Evolutionary conservation across 768 basidiomycete species (phyloP).

Genomic region (Lactarius trivialis): DNA sequence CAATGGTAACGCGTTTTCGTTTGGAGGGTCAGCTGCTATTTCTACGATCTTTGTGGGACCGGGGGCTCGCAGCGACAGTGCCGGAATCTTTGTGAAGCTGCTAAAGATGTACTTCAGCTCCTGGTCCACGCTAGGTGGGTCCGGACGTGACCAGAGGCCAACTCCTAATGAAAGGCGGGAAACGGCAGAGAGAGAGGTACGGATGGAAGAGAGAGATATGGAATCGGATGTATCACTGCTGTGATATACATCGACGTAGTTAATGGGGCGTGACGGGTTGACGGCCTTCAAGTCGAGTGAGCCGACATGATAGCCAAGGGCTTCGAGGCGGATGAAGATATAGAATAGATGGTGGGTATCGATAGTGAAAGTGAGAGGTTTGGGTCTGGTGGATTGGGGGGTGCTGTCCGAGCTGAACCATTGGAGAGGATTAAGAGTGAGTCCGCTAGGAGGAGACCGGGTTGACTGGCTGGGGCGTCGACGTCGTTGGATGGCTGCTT

Average conservation of each 20-base stretch:
- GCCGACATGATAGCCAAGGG: conserved; percentile 67
- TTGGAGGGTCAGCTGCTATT: conserved; percentile 59
- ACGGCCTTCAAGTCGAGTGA: conserved; percentile 73
- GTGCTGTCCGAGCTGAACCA: conserved; percentile 46
- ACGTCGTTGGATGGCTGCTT: conserved; percentile 47
- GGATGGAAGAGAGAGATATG: conserved; percentile 65
- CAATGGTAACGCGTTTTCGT: conserved; percentile 71
- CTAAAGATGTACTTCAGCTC: conserved; percentile 87
- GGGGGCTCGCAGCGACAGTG: conserved; percentile 60
- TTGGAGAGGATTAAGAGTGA: conserved; percentile 53
- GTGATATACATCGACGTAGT: conserved; percentile 56
- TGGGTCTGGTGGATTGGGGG: conserved; percentile 31
- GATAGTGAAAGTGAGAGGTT: conserved; percentile 59
- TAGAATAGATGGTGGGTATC: conserved; percentile 86
- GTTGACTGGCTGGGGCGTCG: conserved; percentile 35
- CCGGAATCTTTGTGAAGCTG: conserved; percentile 85
- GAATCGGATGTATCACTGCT: conserved; percentile 62
- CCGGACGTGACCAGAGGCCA: conserved; percentile 63
- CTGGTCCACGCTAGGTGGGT: conserved; percentile 53
- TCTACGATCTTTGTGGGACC: conserved; percentile 61
- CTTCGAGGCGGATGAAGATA: conserved; percentile 80
- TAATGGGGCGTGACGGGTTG: conserved; percentile 69
- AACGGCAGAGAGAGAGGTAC: conserved; percentile 69
- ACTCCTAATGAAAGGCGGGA: conserved; percentile 67
- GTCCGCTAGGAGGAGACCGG: conserved; percentile 27